phyloP scores from a whole-genome alignment of 768 basidiomycete species.

The Mrakia frigida region DNA sequence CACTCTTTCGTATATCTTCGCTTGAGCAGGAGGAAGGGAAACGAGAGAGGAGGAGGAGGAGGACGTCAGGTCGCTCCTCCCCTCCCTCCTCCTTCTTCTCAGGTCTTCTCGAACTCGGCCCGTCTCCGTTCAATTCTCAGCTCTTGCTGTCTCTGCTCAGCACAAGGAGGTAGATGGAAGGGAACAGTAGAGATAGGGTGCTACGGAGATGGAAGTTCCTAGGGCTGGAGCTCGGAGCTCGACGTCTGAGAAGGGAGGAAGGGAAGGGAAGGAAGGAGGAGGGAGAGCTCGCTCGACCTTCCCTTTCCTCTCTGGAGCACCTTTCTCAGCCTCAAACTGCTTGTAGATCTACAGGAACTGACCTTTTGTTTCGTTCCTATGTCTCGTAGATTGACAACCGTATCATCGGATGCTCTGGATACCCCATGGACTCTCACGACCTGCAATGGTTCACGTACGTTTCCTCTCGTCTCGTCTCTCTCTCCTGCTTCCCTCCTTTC shows the following conservation, averaged over 20 bases:
- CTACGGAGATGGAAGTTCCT: background rate
- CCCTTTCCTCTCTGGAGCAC: background rate
- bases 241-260: background rate
- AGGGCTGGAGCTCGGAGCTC: background rate
- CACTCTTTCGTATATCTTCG: background rate
- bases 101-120: conserved; percentile 12
- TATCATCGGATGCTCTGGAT: conserved; percentile 88
- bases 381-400: conserved; percentile 61
- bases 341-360: background rate
- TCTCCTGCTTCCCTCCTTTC: background rate
- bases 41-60: background rate
- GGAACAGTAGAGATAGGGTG: no score
- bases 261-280: conserved; percentile 1
- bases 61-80: background rate
- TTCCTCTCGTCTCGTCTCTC: background rate
- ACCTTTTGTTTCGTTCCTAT: background rate
- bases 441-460: conserved; percentile 66
- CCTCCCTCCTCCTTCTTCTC: background rate
- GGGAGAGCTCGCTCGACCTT: background rate
- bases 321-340: no score
- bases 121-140: no score
- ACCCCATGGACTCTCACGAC: conserved; percentile 92
- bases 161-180: no score
- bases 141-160: no score
- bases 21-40: background rate